Evolutionary conservation across 169 alveolate genomes (phyloP), one percentile per base, ranked within the genome.

Genomic region (Eimeria necatrix): DNA sequence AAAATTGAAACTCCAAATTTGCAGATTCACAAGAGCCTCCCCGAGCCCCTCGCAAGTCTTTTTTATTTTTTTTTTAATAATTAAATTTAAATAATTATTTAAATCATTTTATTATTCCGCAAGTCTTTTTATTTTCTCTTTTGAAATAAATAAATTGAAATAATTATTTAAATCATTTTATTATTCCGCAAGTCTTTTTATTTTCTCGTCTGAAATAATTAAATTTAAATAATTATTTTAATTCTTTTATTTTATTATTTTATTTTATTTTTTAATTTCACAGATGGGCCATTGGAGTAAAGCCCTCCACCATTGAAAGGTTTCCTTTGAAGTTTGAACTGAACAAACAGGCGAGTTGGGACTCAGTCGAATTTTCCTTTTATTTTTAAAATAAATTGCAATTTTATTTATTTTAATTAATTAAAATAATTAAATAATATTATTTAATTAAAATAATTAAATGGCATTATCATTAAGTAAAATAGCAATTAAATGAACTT

Each of bases 321-420:
- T 14, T 32, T 41, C 86, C 86, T 1, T 76, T 9, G 61, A 48
- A 14, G 14, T 76, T 76, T 18, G 86, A 76, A 1, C 4, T 76
- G 41, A 76, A 76, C 53, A 24, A 76, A 32, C 86, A 76, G 18
- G 86, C 46, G 18, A 0, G 60, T 10, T n/a, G 48, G 48, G 46
- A 18, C 41, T 32, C 41, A 32, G 41, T 32, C 2, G 41, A 16
- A 5, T 26, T 48, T 24, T 71, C 83, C 22, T 59, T 61, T 61
- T 49, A n/a, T 93, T 87, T n/a, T 64, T 93, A 85, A 32, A 94
- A 90, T 83, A 94, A 48, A 5, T 5, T 76, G 22, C 46, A 41
- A 10, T 3, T 46, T 10, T 41, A 48, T 49, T 4, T 5, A 49
- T 76, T 12, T 46, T 5, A 32, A 48, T 76, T 10, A 12, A 18